Percentiles rank a stretch among this genome's conserved stretches.
These are phyloP conservation scores for Wallacemonas rigidus DNA, from an alignment of 208 protist genomes.

Conservation along the genomic window DNA sequence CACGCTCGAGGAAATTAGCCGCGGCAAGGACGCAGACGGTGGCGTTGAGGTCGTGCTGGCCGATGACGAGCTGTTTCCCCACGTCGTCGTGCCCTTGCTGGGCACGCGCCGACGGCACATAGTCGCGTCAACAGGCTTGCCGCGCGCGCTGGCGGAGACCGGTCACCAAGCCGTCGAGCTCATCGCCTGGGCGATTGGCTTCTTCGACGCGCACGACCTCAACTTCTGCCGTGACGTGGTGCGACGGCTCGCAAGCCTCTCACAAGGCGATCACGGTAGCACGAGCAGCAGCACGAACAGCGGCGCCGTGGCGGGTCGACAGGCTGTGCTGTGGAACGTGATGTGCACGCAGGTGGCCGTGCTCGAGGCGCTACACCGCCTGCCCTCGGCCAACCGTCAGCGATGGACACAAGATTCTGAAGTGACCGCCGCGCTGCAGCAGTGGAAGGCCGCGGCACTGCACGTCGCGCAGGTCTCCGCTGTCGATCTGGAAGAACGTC, in stretches of 20 bases:
- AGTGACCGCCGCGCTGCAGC: conserved; percentile 7
- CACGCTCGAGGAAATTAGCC: conserved; percentile 42
- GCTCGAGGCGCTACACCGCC: conserved; percentile 5
- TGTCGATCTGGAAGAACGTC: conserved; percentile 18
- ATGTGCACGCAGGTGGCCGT: conserved; percentile 3
- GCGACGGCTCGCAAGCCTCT: conserved; percentile 1
- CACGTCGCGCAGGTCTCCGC: background rate
- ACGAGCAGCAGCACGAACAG: background rate
- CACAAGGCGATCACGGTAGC: no score
- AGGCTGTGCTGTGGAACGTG: conserved; percentile 10
- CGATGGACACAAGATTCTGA: background rate
- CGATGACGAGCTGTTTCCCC: conserved; percentile 25
- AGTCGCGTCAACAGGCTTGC: background rate
- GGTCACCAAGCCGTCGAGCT: conserved; percentile 19
- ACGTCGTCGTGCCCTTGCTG: conserved; percentile 15
- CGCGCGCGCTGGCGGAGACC: background rate
- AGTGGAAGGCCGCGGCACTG: conserved; percentile 15
- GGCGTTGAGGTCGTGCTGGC: conserved; percentile 22
- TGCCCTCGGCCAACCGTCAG: background rate
- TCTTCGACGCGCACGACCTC: conserved; percentile 21
- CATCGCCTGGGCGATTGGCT: conserved; percentile 19
- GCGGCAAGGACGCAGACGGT: background rate
- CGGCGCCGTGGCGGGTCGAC: background rate
- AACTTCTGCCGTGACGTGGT: conserved; percentile 22
- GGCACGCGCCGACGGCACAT: conserved; percentile 1